Percentiles rank a stretch among this genome's conserved stretches.
These are phyloP conservation scores for Botrytis elliptica DNA, from an alignment of 2,329 filamentous ascomycete species.

Conservation along the genomic window DNA sequence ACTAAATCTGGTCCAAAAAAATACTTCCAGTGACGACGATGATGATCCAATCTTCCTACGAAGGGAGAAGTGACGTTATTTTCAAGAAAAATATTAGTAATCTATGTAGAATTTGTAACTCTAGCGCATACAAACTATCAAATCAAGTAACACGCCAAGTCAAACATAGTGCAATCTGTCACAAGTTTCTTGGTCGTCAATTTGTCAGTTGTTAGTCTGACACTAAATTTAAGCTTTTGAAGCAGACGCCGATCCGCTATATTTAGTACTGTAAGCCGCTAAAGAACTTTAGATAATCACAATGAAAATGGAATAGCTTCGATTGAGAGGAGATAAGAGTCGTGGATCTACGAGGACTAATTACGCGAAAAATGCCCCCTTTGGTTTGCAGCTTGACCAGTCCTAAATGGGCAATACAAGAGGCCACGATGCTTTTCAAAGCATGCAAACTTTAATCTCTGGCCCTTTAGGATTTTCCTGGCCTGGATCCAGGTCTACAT, in stretches of 20 bases:
- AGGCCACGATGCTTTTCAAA: neutral
- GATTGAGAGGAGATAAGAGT: neutral
- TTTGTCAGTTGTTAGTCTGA: neutral
- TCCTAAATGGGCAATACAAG: neutral
- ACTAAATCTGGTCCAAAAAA: neutral
- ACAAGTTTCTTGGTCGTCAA: neutral
- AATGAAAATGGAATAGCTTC: neutral
- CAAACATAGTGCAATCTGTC: neutral
- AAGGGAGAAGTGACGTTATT: neutral
- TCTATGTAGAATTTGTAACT: neutral
- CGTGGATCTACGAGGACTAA: neutral
- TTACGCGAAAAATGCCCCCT: neutral
- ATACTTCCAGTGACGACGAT: neutral
- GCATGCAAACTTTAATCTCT: neutral
- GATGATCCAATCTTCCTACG: fast-evolving
- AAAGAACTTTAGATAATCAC: neutral
- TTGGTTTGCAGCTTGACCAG: neutral
- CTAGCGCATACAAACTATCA: neutral
- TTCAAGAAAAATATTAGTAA: neutral
- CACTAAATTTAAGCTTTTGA: neutral
- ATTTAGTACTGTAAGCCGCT: neutral
- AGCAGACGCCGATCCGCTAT: neutral
- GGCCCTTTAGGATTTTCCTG: neutral
- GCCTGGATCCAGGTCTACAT: neutral
- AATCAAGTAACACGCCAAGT: neutral